These are phyloP conservation scores for Colletotrichum musicola DNA, from an alignment of 2,329 filamentous ascomycete species.

Conservation along the genomic window DNA sequence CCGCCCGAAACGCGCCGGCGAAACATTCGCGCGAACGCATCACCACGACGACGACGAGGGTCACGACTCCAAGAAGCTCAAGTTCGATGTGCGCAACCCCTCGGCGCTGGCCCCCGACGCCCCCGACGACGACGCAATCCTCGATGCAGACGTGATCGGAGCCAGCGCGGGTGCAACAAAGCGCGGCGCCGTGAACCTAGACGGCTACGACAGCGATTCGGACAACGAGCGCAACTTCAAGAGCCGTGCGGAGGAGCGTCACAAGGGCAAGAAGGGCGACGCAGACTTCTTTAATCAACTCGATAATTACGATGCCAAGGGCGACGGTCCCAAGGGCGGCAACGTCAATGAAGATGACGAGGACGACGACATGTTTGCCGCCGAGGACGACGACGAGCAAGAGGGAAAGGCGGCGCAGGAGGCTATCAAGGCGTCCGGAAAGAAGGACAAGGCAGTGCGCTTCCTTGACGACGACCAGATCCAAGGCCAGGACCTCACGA, in stretches of 20 bases:
- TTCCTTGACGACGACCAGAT: slow-evolving; percentile 75
- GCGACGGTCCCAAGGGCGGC: slow-evolving; percentile 49
- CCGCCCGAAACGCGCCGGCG: slow-evolving; percentile 85
- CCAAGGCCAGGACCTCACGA: slow-evolving; percentile 80
- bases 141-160: slow-evolving; percentile 95
- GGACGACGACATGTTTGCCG: slow-evolving; percentile 85
- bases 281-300: slow-evolving; percentile 65
- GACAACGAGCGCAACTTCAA: slow-evolving; percentile 87
- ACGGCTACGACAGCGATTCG: slow-evolving; percentile 96
- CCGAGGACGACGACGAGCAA: slow-evolving; percentile 63
- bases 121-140: slow-evolving; percentile 77
- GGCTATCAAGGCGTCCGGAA: slow-evolving; percentile 47
- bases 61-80: slow-evolving; percentile 78
- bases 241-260: slow-evolving; percentile 73
- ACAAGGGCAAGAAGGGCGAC: slow-evolving; percentile 54
- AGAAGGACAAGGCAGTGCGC: slow-evolving; percentile 72
- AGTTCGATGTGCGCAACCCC: slow-evolving; percentile 95
- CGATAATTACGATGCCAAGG: slow-evolving; percentile 65
- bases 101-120: slow-evolving; percentile 90
- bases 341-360: slow-evolving; percentile 53
- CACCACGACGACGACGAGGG: slow-evolving; percentile 67
- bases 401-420: slow-evolving; percentile 41
- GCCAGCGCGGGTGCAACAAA: slow-evolving; percentile 81
- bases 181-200: slow-evolving; percentile 93
- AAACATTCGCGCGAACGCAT: slow-evolving; percentile 83